phyloP scores from a whole-genome alignment of 2,329 filamentous ascomycete species.

The Trichoderma aggressivum region DNA sequence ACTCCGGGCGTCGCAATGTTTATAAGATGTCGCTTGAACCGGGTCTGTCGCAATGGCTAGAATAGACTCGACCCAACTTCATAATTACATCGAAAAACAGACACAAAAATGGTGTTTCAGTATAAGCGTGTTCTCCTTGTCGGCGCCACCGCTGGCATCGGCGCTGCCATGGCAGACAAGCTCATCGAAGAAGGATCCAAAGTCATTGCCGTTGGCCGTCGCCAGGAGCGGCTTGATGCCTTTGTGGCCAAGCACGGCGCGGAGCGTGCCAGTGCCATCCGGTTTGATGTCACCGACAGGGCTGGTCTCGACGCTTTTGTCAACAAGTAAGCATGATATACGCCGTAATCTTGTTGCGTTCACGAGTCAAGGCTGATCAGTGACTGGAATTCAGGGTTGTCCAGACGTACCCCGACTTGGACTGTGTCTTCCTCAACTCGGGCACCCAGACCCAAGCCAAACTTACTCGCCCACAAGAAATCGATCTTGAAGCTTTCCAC shows the following conservation, averaged over 20 bases:
- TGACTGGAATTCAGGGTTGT: background rate
- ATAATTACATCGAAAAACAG: background rate
- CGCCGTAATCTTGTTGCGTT: background rate
- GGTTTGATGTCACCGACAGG: conserved; percentile 43
- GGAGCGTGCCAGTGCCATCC: conserved; percentile 37
- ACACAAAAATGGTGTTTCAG: conserved; percentile 45
- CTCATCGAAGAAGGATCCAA: conserved; percentile 40
- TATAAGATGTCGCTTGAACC: background rate
- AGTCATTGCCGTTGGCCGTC: conserved; percentile 46
- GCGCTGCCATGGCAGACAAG: conserved; percentile 31
- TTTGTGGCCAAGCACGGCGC: conserved; percentile 44
- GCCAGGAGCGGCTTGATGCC: conserved; percentile 46
- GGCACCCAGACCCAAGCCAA: conserved; percentile 46
- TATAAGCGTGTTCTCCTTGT: conserved; percentile 55
- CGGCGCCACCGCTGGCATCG: conserved; percentile 27
- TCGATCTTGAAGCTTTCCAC: conserved; percentile 29
- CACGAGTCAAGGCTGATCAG: background rate
- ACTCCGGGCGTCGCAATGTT: background rate
- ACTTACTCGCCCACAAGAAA: conserved; percentile 19
- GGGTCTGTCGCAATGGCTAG: background rate
- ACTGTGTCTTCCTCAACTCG: conserved; percentile 55
- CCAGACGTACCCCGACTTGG: conserved; percentile 45
- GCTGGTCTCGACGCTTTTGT: conserved; percentile 31
- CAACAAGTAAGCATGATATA: conserved; percentile 5
- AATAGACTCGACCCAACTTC: background rate